phyloP scores from a whole-genome alignment of 106 monocot genomes.

The Acorus calamus region DNA sequence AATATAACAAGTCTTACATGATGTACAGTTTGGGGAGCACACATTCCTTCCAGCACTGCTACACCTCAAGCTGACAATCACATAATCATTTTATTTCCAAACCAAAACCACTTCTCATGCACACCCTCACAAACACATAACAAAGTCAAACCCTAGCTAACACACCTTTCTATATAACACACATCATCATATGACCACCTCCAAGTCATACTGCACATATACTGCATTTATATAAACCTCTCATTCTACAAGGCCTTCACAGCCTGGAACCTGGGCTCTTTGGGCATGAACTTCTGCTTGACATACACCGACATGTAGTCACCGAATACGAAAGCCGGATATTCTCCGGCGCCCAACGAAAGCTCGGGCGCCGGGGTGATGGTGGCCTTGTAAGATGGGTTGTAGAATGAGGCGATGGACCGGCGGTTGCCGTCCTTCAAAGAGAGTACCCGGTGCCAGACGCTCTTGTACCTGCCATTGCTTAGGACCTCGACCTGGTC shows the following conservation, averaged over 20 bases:
- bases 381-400: slow-evolving; percentile 37
- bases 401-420: slow-evolving; percentile 69
- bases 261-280: slow-evolving; percentile 45
- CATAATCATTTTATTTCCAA: too few species aligned
- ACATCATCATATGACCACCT: slow-evolving; percentile 68
- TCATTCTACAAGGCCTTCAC: slow-evolving; percentile 24
- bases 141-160: too few species aligned
- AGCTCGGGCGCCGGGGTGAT: slow-evolving; percentile 29
- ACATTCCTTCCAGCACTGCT: too few species aligned
- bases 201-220: too few species aligned
- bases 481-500: slow-evolving; percentile 78
- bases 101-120: too few species aligned
- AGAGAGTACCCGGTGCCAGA: slow-evolving; percentile 49
- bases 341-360: background rate
- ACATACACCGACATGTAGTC: slow-evolving; percentile 43
- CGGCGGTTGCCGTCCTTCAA: slow-evolving; percentile 39
- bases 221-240: slow-evolving; percentile 85
- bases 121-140: too few species aligned
- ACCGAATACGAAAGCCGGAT: slow-evolving; percentile 31
- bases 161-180: too few species aligned
- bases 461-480: slow-evolving; percentile 69
- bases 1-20: too few species aligned
- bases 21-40: too few species aligned
- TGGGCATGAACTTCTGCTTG: slow-evolving; percentile 38
- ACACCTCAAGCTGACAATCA: too few species aligned